A percentile compares a stretch with the other conserved stretches of the same genome.
These are phyloP conservation scores for Juncus inflexus DNA, from an alignment of 176 grass and related monocot species.

Conservation along the genomic window DNA sequence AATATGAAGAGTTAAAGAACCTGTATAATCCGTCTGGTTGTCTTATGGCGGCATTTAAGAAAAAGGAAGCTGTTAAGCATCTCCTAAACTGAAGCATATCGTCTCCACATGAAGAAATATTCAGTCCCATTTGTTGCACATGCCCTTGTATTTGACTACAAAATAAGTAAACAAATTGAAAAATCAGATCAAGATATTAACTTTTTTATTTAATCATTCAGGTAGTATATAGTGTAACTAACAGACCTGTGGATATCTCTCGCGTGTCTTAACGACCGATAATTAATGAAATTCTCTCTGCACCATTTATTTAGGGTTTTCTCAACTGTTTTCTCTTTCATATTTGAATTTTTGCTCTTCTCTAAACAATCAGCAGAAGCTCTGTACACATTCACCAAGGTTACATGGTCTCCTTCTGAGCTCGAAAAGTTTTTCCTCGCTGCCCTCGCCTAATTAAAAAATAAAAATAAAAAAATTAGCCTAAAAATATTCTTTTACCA, in stretches of 20 bases:
- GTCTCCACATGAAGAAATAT: constrained; percentile 64
- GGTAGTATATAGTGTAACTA: not conserved
- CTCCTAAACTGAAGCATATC: constrained; percentile 72
- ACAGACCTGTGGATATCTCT: constrained; percentile 78
- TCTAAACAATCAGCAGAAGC: constrained; percentile 65
- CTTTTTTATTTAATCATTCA: not conserved
- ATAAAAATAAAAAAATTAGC: not conserved
- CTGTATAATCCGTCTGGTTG: constrained; percentile 84
- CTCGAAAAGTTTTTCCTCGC: constrained; percentile 85
- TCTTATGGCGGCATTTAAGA: constrained; percentile 74
- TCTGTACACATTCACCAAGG: constrained; percentile 76
- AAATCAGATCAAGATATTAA: not conserved
- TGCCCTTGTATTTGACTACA: constrained; percentile 87
- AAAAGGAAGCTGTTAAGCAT: constrained; percentile 76
- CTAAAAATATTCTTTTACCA: not conserved
- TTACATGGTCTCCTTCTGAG: constrained; percentile 80
- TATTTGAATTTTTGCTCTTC: constrained; percentile 72
- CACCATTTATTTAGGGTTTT: constrained; percentile 90
- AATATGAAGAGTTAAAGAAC: constrained; percentile 20
- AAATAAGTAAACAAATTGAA: constrained; percentile 19
- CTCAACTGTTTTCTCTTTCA: constrained; percentile 77
- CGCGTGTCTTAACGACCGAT: constrained; percentile 62
- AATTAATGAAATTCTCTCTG: constrained; percentile 89
- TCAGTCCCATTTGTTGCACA: constrained; percentile 69
- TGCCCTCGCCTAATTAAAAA: constrained; percentile 64